phyloP scores from a whole-genome alignment of 1,284 basidiomycete species.

The Pseudomicrostroma phylloplanum region DNA sequence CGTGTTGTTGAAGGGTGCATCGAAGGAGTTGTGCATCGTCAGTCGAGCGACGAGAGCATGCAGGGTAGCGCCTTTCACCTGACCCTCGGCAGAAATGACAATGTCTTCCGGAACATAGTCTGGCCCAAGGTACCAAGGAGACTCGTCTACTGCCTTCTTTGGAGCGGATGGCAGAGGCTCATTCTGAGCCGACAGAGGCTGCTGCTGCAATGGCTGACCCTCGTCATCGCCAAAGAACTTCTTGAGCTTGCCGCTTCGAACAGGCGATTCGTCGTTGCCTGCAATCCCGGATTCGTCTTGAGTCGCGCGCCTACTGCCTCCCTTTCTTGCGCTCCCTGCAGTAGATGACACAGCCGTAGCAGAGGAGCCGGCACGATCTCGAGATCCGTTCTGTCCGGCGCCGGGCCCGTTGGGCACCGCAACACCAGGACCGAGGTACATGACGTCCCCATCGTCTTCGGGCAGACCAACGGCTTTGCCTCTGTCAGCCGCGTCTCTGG shows the following conservation, averaged over 20 bases:
- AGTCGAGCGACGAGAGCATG: constrained; percentile 77
- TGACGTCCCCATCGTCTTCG: constrained; percentile 26
- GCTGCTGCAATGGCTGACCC: background rate
- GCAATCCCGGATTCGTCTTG: constrained; percentile 22
- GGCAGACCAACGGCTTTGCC: constrained; percentile 8
- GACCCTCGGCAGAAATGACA: constrained; percentile 64
- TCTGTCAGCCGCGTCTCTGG: background rate
- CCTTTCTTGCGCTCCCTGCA: constrained; percentile 10
- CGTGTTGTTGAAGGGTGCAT: constrained; percentile 76
- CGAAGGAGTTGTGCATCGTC: constrained; percentile 67
- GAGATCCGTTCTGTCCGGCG: constrained; percentile 15
- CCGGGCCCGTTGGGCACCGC: constrained; percentile 36
- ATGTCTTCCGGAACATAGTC: constrained; percentile 76
- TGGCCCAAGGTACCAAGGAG: constrained; percentile 70
- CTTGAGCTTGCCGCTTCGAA: constrained; percentile 44
- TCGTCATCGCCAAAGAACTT: constrained; percentile 70
- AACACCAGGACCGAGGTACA: constrained; percentile 40
- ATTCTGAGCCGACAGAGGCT: background rate
- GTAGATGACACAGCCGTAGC: constrained; percentile 28
- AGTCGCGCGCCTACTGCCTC: constrained; percentile 22
- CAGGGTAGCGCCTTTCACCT: constrained; percentile 78
- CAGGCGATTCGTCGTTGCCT: constrained; percentile 18
- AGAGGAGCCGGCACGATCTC: constrained; percentile 31
- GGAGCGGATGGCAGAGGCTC: background rate
- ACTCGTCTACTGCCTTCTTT: constrained; percentile 49